These are phyloP conservation scores for Kokia cookei DNA, from an alignment of 441 rosid genomes.

Conservation along the genomic window DNA sequence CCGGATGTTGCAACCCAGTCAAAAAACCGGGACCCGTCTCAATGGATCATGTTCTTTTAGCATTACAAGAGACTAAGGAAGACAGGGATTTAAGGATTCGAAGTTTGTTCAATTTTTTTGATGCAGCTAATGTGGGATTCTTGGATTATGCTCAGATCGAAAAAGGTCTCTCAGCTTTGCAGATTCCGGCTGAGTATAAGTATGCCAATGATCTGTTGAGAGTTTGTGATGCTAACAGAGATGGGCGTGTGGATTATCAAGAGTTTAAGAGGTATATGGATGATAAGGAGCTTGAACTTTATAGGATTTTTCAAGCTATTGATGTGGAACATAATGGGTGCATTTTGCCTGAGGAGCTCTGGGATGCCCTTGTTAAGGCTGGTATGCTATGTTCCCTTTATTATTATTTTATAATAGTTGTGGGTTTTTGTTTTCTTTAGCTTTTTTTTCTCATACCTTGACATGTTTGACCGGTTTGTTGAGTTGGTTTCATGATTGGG, in stretches of 20 bases:
- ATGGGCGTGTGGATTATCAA: slow-evolving; percentile 78
- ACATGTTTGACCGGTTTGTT: slow-evolving; percentile 2
- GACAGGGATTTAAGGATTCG: slow-evolving; percentile 80
- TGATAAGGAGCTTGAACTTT: slow-evolving; percentile 91
- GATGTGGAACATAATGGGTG: slow-evolving; percentile 95
- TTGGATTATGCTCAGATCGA: slow-evolving; percentile 90
- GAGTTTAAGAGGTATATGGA: slow-evolving; percentile 94
- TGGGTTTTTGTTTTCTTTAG: not conserved
- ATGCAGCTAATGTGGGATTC: slow-evolving; percentile 54
- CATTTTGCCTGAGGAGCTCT: slow-evolving; percentile 95
- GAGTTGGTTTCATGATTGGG: not conserved
- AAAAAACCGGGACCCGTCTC: slow-evolving; percentile 55
- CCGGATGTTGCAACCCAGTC: slow-evolving; percentile 41
- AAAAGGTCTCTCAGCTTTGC: slow-evolving; percentile 71
- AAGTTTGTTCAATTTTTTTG: slow-evolving; percentile 78
- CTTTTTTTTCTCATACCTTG: not conserved
- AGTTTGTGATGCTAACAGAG: slow-evolving; percentile 86
- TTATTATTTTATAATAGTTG: slow-evolving; percentile 3
- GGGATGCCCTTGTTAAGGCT: slow-evolving; percentile 89
- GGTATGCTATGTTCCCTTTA: slow-evolving; percentile 42
- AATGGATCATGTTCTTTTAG: slow-evolving; percentile 89
- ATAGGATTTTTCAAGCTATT: slow-evolving; percentile 83
- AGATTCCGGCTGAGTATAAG: slow-evolving; percentile 83
- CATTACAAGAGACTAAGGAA: slow-evolving; percentile 77
- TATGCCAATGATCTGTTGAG: slow-evolving; percentile 83